phyloP scores from a whole-genome alignment of 106 monocot genomes.

The Dendrobium catenatum region DNA sequence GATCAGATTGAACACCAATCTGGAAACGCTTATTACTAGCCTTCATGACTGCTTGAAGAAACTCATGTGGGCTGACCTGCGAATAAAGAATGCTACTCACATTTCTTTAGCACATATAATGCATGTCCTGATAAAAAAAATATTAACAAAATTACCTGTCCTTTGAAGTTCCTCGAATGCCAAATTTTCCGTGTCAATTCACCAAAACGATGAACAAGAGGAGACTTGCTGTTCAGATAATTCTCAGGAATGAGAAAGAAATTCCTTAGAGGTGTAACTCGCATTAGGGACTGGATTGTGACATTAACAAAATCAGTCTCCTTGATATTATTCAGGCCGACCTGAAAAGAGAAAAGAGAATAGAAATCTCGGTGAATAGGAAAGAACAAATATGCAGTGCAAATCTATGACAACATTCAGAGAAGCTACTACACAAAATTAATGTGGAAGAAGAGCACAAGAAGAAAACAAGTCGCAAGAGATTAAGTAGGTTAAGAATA shows the following conservation, averaged over 20 bases:
- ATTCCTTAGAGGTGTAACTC: constrained; percentile 91
- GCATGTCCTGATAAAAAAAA: constrained; percentile 1
- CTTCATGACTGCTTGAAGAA: constrained; percentile 98
- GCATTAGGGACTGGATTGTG: constrained; percentile 94
- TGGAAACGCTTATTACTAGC: constrained; percentile 86
- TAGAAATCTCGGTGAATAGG: constrained; percentile 5
- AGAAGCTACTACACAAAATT: not conserved
- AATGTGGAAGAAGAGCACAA: not conserved
- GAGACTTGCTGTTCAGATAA: constrained; percentile 81
- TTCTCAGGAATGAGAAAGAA: constrained; percentile 97
- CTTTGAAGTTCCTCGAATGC: constrained; percentile 98
- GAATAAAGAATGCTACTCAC: constrained; percentile 6
- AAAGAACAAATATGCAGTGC: not conserved
- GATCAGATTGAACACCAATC: constrained; percentile 97
- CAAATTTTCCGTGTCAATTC: constrained; percentile 92
- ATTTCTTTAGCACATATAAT: not conserved
- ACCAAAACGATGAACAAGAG: constrained; percentile 91
- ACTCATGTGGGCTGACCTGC: constrained; percentile 97
- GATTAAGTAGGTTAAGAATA: not conserved
- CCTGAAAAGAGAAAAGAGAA: constrained; percentile 34
- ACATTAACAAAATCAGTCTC: constrained; percentile 99
- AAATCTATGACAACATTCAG: constrained; percentile 4
- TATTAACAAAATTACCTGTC: constrained; percentile 48
- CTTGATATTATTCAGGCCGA: constrained; percentile 98
- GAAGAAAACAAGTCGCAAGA: not conserved